Base-by-base conservation (phyloP, 805 yeast species). In the Lachancea cidri region DNA sequence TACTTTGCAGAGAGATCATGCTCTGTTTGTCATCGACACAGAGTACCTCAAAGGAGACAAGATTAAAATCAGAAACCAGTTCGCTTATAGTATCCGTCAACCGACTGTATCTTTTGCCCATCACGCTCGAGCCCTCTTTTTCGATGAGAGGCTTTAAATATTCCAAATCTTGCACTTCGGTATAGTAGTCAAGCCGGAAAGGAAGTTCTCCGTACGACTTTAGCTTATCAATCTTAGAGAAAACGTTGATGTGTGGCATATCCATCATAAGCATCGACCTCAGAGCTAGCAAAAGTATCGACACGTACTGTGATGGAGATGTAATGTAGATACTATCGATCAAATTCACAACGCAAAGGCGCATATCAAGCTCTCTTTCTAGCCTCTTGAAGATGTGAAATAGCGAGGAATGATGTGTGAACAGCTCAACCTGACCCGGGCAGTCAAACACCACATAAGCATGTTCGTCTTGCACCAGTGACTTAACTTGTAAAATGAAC, bases 391-490 rank as follows among this genome's bases (percentile, higher is more conserved):
- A 86, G 4, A 93, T 82, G 39, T 70, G 69, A 32, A 71, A 73
- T 33, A 94, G 66, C 0, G 96, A 80, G 1, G 81, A 74, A 54
- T 86, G 95, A 56, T 86, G 94, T 2, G 99, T 93, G 65, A 86
- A 93, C 13, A 93, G 72, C 60, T 93, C 99, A 1, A 88, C 93
- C 60, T 93, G 98, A 1, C 98, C 98, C 1, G 97, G 96, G 56
- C 95, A 86, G 61, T 87, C 96, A 64, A 87, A 85, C 3, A 87
- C 68, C 9, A 87, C 60, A 50, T 87, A 87, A 30, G 81, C 77
- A 17, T 68, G 68, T 42, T 78, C 81, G 31, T 74, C 71, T 29
- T 67, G 58, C 4, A 83, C 75, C 9, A 88, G 66, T 24, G 71
- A 67, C 43, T 72, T 69, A 24, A 91, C 67, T 55, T 74, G 77